A percentile compares a stretch with the other conserved stretches of the same genome.
Evolutionary conservation across 176 grass and related monocot genomes (phyloP).

Genomic region (Stipa capillata): DNA sequence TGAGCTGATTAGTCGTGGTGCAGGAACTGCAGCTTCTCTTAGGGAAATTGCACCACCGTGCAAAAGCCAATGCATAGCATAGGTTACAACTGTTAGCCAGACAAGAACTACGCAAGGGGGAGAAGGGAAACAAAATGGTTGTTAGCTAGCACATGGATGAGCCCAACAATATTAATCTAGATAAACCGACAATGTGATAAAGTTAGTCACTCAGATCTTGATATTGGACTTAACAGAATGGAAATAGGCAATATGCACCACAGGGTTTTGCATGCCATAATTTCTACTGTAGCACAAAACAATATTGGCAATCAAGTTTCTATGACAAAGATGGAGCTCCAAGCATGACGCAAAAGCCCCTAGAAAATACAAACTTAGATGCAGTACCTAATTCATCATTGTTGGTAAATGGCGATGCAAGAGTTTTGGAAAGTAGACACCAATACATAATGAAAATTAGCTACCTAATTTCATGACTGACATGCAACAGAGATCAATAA

Average conservation of each 20-base stretch:
- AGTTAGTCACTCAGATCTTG: neutral
- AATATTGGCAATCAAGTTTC: neutral
- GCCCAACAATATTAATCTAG: neutral
- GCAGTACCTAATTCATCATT: neutral
- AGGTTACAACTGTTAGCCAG: neutral
- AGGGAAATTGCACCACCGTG: slow-evolving; percentile 90
- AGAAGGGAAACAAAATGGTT: neutral
- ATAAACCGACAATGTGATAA: neutral
- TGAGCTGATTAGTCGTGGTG: slow-evolving; percentile 70
- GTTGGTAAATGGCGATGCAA: neutral
- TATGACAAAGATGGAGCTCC: neutral
- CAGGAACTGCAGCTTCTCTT: slow-evolving; percentile 64
- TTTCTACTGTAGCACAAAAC: neutral
- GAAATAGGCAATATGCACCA: neutral
- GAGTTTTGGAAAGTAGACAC: neutral
- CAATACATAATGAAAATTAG: neutral
- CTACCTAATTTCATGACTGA: neutral
- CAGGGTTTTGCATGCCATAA: neutral
- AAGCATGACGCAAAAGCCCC: neutral
- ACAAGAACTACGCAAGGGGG: neutral
- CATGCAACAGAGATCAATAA: neutral
- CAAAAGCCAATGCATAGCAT: neutral
- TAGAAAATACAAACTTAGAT: neutral
- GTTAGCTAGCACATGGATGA: neutral
- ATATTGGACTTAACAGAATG: neutral